Evolutionary conservation across 768 basidiomycete species (phyloP).

Genomic region (Amanita pallidorosea): DNA sequence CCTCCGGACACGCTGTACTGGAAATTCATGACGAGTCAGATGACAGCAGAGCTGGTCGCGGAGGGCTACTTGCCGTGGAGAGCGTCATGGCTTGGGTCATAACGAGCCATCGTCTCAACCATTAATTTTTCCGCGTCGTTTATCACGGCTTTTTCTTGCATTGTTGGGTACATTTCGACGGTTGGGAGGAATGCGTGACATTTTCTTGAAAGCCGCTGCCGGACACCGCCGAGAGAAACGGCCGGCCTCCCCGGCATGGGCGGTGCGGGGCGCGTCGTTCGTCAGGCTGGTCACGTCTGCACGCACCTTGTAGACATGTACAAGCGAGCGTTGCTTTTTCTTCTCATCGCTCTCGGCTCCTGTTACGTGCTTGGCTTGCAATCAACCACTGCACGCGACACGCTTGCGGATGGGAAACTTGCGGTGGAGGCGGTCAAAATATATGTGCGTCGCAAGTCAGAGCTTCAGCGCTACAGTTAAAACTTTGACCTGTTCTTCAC

Average conservation of each 20-base stretch:
- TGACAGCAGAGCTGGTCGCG: conserved; percentile 2
- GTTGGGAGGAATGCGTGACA: neutral
- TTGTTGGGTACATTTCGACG: conserved; percentile 38
- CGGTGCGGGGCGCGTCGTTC: neutral
- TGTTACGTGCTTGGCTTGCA: conserved; percentile 1
- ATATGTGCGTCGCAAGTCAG: conserved; percentile 11
- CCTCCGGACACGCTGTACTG: conserved; percentile 75
- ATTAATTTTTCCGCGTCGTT: conserved; percentile 57
- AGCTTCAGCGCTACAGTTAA: neutral
- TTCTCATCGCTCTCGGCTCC: conserved; percentile 35
- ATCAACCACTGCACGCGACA: neutral
- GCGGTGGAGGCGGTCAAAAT: conserved; percentile 12
- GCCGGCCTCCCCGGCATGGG: neutral
- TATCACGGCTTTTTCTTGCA: conserved; percentile 40
- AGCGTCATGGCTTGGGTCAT: conserved; percentile 74
- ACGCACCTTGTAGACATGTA: conserved; percentile 17
- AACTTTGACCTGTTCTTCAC: neutral
- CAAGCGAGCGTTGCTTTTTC: conserved; percentile 14
- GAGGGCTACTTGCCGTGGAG: conserved; percentile 51
- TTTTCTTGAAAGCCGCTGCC: neutral
- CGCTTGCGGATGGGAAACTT: neutral
- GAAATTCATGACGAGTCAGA: neutral
- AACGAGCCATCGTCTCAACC: conserved; percentile 61
- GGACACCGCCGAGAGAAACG: neutral
- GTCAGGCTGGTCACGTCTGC: neutral